A percentile compares a stretch with the other conserved stretches of the same genome.
phyloP scores from a whole-genome alignment of 1,139 yeast genomes.

The Candida mesenterica region DNA sequence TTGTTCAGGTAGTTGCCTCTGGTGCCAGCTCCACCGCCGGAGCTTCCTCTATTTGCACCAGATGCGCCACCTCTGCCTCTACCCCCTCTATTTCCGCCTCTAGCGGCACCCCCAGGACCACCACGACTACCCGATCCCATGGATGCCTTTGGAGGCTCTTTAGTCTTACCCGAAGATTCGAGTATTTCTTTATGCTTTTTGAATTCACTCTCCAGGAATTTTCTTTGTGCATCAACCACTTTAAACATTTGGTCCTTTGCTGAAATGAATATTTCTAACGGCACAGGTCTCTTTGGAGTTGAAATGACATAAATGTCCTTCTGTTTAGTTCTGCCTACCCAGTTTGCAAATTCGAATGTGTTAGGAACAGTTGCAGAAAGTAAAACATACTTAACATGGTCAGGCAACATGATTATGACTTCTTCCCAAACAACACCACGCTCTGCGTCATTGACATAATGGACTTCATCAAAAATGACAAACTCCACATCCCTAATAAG shows the following conservation, averaged over 20 bases:
- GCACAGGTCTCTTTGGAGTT: slow-evolving; percentile 94
- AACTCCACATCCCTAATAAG: slow-evolving; percentile 94
- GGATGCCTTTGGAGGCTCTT: slow-evolving; percentile 31
- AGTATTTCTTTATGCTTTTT: slow-evolving; percentile 57
- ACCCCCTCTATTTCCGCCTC: slow-evolving; percentile 29
- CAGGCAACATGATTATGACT: slow-evolving; percentile 94
- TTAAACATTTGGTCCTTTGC: slow-evolving; percentile 69
- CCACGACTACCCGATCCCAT: slow-evolving; percentile 46
- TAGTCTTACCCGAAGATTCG: slow-evolving; percentile 31
- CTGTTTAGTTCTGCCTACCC: slow-evolving; percentile 97
- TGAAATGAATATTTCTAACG: slow-evolving; percentile 83
- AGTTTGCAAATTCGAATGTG: slow-evolving; percentile 94
- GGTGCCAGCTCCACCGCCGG: slow-evolving; percentile 18
- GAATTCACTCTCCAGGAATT: slow-evolving; percentile 64
- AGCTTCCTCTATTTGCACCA: slow-evolving; percentile 22
- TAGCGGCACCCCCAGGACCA: slow-evolving; percentile 46
- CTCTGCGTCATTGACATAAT: slow-evolving; percentile 93
- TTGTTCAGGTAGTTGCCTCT: slow-evolving; percentile 22
- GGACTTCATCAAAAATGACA: slow-evolving; percentile 94
- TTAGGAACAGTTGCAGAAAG: slow-evolving; percentile 97
- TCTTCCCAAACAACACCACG: slow-evolving; percentile 99
- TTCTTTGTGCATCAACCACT: slow-evolving; percentile 71
- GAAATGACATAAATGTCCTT: slow-evolving; percentile 94
- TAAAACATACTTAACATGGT: slow-evolving; percentile 84
- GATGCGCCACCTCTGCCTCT: slow-evolving; percentile 22